Conservation (phyloP, 2,329 filamentous ascomycete genomes). For the Aspergillus fumigatus region DNA sequence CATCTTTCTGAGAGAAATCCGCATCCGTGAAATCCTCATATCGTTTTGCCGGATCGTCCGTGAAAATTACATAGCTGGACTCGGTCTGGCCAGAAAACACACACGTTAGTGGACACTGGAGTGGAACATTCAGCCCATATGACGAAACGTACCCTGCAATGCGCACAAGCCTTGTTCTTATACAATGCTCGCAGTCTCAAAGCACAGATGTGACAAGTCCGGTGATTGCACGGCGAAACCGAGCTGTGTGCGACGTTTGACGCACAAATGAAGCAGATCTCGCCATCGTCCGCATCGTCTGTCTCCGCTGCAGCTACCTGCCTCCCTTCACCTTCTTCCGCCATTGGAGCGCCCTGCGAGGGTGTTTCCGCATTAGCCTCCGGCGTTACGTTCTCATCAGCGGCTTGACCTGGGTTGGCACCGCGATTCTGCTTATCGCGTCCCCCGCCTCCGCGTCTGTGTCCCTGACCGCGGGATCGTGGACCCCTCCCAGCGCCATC, state of each 20-base stretch:
- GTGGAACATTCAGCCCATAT: background rate
- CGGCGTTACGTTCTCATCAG: constrained; percentile 11
- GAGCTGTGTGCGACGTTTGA: constrained; percentile 83
- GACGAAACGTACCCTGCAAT: constrained; percentile 67
- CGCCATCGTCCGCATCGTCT: constrained; percentile 59
- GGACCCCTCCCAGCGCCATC: constrained; percentile 32
- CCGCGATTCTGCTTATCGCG: constrained; percentile 25
- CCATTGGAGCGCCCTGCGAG: constrained; percentile 41
- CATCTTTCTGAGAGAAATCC: constrained; percentile 75
- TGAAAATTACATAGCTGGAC: constrained; percentile 75
- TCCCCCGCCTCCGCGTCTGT: constrained; percentile 31
- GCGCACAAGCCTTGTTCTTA: constrained; percentile 94
- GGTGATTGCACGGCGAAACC: constrained; percentile 90
- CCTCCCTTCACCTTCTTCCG: constrained; percentile 26
- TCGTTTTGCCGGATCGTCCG: constrained; percentile 73
- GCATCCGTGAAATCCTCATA: constrained; percentile 74
- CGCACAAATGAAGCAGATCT: constrained; percentile 97
- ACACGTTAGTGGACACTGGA: constrained; percentile 7
- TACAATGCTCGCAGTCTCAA: constrained; percentile 88
- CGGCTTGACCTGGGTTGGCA: constrained; percentile 13
- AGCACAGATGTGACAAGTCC: constrained; percentile 94
- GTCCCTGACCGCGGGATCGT: constrained; percentile 30
- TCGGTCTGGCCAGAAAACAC: constrained; percentile 33
- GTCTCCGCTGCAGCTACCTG: constrained; percentile 22
- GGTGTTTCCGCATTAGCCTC: constrained; percentile 28